Base-by-base conservation (phyloP, 2,329 filamentous ascomycete genomes). In the Cryphonectria nitschkei region DNA sequence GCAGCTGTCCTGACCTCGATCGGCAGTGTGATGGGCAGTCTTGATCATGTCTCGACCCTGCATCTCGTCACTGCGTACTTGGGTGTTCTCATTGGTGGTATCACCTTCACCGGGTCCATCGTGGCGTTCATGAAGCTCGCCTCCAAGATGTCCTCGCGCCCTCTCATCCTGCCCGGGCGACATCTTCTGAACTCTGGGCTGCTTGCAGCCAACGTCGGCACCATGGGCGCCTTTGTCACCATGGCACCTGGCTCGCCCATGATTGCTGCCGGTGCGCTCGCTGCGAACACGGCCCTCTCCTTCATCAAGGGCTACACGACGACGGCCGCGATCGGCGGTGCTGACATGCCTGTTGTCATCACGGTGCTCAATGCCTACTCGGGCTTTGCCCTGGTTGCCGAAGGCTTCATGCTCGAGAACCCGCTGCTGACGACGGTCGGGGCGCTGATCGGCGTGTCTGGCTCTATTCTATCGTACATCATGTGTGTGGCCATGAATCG, bases 401-500 rank as follows among this genome's bases (percentile, higher is more conserved):
- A 97, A 80, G 94, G 94, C 0, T 91, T 97, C 79, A 97, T 97
- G 94, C 85, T 97, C 19, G 90, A 96, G 75, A 97, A 97, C 71
- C 89, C 94, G 0, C 85, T 97, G 0, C 85, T 97, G 0, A 97
- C 93, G 0, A 94, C 92, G 0, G 92, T 97, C 3, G 94, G 94
- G 2, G 93, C 93, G 0, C 84, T 97, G 1, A 97, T 97, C 60
- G 94, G 94, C 61, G 93, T 96, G 1, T 95, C 92, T 16, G 94
- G 94, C 68, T 96, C 93, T 0, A 97, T 97, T 73, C 87, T 97
- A 7, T 96, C 93, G 0, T 95, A 95, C 80, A 92, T 96, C 75
- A 90, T 89, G 86, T 97, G 94, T 75, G 90, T 95, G 4, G 94
- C 93, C 26, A 97, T 97, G 94, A 97, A 97, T 75, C 88, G 94